phyloP scores from a whole-genome alignment of 176 grass and related monocot genomes.

The Oryza officinalis region DNA sequence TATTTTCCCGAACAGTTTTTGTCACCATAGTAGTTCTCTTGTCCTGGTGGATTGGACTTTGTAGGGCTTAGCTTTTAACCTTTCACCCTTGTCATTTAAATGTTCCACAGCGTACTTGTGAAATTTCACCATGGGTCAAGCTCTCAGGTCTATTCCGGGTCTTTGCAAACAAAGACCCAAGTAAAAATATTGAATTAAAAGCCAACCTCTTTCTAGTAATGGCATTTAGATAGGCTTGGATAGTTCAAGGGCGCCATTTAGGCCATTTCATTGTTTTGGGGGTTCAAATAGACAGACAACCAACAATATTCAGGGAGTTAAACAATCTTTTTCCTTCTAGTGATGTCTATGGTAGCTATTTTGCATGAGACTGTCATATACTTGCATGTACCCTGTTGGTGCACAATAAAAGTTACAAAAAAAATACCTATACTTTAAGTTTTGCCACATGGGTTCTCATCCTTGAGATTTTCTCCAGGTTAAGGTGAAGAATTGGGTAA shows the following conservation, averaged over 20 bases:
- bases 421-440: background rate
- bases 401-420: background rate
- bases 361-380: background rate
- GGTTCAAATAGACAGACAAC: background rate
- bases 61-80: too few relatives aligned
- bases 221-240: background rate
- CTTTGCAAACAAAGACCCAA: background rate
- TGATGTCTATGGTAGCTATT: background rate
- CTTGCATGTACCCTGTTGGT: background rate
- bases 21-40: too few relatives aligned
- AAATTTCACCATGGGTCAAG: background rate
- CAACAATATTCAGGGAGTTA: background rate
- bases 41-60: too few relatives aligned
- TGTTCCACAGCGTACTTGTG: too few relatives aligned
- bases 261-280: background rate
- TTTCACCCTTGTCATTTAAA: too few relatives aligned
- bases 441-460: background rate
- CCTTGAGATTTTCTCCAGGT: constrained; percentile 58
- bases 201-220: background rate
- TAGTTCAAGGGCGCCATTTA: background rate
- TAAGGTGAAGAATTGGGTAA: constrained; percentile 86
- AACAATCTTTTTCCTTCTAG: background rate
- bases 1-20: too few relatives aligned
- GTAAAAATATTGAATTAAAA: background rate
- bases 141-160: background rate